These are phyloP conservation scores for Phytophthora boehmeriae DNA, from an alignment of 352 stramenopile species.

Conservation along the genomic window DNA sequence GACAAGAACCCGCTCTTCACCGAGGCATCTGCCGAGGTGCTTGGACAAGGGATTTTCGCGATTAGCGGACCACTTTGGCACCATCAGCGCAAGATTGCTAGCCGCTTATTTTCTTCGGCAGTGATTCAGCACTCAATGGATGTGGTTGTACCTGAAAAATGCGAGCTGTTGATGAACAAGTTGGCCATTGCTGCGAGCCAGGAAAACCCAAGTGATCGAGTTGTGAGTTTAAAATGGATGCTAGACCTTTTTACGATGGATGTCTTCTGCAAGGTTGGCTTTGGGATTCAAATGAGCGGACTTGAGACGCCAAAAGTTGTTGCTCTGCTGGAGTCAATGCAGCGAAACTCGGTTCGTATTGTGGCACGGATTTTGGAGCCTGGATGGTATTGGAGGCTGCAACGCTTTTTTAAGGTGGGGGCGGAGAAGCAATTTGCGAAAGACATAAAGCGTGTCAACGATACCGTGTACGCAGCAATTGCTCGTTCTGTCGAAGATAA, in stretches of 20 bases:
- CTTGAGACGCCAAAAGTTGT: slow-evolving; percentile 25
- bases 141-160: slow-evolving; percentile 20
- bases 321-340: slow-evolving; percentile 26
- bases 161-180: slow-evolving; percentile 20
- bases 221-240: slow-evolving; percentile 37
- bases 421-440: slow-evolving; percentile 19
- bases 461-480: slow-evolving; percentile 22
- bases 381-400: slow-evolving; percentile 46
- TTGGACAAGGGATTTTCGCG: slow-evolving; percentile 44
- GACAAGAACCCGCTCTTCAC: slow-evolving; percentile 40
- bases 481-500: slow-evolving; percentile 21
- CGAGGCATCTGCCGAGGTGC: slow-evolving; percentile 32
- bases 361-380: slow-evolving; percentile 45
- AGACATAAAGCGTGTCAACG: slow-evolving; percentile 27
- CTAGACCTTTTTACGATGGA: slow-evolving; percentile 55
- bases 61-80: slow-evolving; percentile 40
- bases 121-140: slow-evolving; percentile 36
- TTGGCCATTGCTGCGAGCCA: slow-evolving; percentile 6
- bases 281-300: slow-evolving; percentile 42
- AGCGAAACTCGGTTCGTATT: slow-evolving; percentile 21
- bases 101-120: slow-evolving; percentile 32
- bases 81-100: slow-evolving; percentile 42
- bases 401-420: slow-evolving; percentile 19
- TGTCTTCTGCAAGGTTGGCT: slow-evolving; percentile 56
- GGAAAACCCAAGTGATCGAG: slow-evolving; percentile 7